Percentiles rank a stretch among this genome's conserved stretches.
Conservation (phyloP, 306 rosid species). For the Hippophae tibetana region DNA sequence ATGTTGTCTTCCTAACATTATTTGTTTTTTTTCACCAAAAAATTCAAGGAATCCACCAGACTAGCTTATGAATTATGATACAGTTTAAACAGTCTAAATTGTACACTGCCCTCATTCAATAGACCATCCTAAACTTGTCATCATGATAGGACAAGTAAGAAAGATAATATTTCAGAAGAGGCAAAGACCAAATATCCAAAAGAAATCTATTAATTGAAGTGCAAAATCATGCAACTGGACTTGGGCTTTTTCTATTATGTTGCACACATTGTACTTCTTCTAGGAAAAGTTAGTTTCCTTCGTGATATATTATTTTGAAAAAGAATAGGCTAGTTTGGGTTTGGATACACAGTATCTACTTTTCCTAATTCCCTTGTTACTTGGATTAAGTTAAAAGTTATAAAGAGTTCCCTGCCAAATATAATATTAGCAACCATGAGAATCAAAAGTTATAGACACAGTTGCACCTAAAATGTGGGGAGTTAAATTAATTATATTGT, state of each 20-base stretch:
- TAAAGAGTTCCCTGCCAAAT: no score
- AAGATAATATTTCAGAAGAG: background rate
- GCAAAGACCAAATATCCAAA: background rate
- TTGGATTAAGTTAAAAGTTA: no score
- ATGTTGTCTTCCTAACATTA: background rate
- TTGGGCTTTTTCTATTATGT: background rate
- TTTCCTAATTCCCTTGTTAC: no score
- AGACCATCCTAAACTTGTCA: background rate
- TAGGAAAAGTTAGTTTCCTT: no score
- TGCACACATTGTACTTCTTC: no score
- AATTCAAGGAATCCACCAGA: background rate
- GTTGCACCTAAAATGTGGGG: no score
- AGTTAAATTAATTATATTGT: no score
- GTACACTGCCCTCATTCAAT: background rate
- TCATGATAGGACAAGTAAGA: background rate
- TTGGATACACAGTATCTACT: no score
- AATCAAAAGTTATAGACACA: no score
- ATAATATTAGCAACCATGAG: no score
- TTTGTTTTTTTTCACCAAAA: background rate
- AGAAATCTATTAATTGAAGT: background rate
- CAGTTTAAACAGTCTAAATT: constrained; percentile 3
- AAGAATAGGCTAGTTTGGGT: no score
- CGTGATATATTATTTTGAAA: no score
- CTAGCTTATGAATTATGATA: background rate
- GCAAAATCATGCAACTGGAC: background rate